Evolutionary conservation across 2,329 filamentous ascomycete genomes (phyloP).

Genomic region (Laburnicola sp.): DNA sequence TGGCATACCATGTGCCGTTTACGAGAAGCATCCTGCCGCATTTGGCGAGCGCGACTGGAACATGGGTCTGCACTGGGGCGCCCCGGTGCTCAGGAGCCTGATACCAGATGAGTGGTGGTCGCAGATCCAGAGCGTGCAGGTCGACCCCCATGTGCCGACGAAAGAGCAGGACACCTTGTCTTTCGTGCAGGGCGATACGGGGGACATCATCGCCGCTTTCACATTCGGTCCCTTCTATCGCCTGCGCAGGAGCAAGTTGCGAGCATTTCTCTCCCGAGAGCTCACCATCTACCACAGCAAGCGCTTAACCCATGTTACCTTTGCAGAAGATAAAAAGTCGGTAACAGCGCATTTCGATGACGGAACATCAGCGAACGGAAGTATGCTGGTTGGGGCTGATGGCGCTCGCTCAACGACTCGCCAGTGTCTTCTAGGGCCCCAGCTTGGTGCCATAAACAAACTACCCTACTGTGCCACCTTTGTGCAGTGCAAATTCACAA

Average conservation of each 20-base stretch:
- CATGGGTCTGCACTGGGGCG: conserved; percentile 65
- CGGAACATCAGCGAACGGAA: conserved; percentile 33
- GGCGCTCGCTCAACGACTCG: conserved; percentile 40
- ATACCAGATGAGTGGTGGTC: conserved; percentile 58
- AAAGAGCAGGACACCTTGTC: conserved; percentile 39
- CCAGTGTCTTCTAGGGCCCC: conserved; percentile 32
- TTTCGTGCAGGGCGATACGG: conserved; percentile 42
- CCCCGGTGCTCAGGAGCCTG: conserved; percentile 56
- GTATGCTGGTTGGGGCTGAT: conserved; percentile 44
- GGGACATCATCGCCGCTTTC: conserved; percentile 39
- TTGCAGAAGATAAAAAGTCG: conserved; percentile 34
- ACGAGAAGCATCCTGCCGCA: conserved; percentile 58
- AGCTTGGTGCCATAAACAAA: conserved; percentile 36
- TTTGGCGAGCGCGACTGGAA: conserved; percentile 61
- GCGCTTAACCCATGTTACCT: conserved; percentile 39
- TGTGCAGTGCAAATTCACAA: conserved; percentile 48
- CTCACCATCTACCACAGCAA: conserved; percentile 46
- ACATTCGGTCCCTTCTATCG: conserved; percentile 43
- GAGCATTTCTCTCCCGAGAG: conserved; percentile 32
- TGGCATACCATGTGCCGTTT: conserved; percentile 54
- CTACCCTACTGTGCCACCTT: conserved; percentile 53
- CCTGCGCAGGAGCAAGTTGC: conserved; percentile 40
- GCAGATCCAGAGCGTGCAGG: conserved; percentile 54
- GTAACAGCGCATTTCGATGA: conserved; percentile 44
- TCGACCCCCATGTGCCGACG: conserved; percentile 54